Evolutionary conservation across 2,329 filamentous ascomycete species (phyloP), one percentile per base, ranked within the genome.

Genomic region (Dothideomycetes sp.): DNA sequence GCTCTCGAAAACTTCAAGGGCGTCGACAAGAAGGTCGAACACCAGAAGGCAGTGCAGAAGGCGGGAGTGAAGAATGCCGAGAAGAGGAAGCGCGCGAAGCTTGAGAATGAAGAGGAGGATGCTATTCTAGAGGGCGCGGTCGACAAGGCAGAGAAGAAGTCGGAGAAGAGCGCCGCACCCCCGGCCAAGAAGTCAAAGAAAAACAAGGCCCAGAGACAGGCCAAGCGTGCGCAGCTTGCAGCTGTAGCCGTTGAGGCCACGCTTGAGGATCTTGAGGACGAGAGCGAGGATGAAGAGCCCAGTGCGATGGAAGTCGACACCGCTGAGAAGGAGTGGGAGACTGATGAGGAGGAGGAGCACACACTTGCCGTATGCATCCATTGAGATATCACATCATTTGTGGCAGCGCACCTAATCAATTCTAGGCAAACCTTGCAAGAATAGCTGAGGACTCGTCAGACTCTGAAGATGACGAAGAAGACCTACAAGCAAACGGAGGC

Each of bases 11-110:
- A 68, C 38, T 62, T 74, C 43, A 69, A 73, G 54, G 74, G 75
- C 19, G 64, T 72, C 35, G 81, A 91, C 50, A 81, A 83, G 46
- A 79, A 81, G 47, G 71, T 85, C 38, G 84, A 89, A 60, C 78
- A 84, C 14, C 54, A 59, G 44, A 59, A 58, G 47, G 58, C 57
- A 44, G 46, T 50, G 40, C 55, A 89, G 58, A 76, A 78, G 57
- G 7, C n/a, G n/a, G n/a, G n/a, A n/a, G n/a, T n/a, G n/a, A 77
- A 75, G 53, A 64, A 63, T 49, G 69, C 61, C 45, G 68, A 64
- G 61, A 72, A 69, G 60, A 59, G 62, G 45, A 70, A 66, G 55
- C 42, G 45, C 34, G 37, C 49, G 33, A 52, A 54, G 47, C 44
- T 47, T 44, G 51, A 54, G 36, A 54, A 53, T 44, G 45, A 47